Base-by-base conservation (phyloP, 2,329 filamentous ascomycete genomes). In the Colletotrichum liaoningense region DNA sequence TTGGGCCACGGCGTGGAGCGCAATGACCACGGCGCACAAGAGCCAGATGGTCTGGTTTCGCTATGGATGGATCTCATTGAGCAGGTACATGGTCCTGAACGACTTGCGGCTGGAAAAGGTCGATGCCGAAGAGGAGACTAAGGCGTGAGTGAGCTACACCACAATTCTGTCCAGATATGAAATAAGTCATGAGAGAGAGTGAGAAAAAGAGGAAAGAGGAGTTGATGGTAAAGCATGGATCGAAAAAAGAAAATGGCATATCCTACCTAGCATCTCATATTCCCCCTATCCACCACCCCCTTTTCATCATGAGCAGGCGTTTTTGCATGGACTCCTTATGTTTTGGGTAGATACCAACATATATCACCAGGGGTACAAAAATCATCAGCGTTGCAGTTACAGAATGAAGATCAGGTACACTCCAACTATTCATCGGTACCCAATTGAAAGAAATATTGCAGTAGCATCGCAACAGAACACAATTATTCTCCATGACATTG, bases 41-140 rank as follows among this genome's bases (percentile, higher is more conserved):
- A 98, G 95, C 82, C 97, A 99, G 88, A 99, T 99, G 97, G 91
- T 94, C 49, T 99, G 97, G 97, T 99, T 98, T 81, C 91, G 97
- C 8, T 98, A 95, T 90, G 94, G 95, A 3, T 99, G 95, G 95
- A 98, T 99, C 80, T 88, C 90, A 0, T 81, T 98, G 70, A 97
- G 95, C 79, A 88, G 97, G 74, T 99, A 98, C 84, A 98, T 99
- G 97, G 89, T 95, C 70, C 89, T 98, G 38, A 99, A 99, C 83
- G 95, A 98, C 81, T 81, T 99, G 83, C 89, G 87, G 79, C 81
- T 90, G 38, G 88, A 89, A 76, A 84, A 83, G 72, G 78, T 82
- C 74, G 77, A 69, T 12, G 52, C 7, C 38, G 38, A 16, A 46
- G 42, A 54, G 4, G 30, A 46, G 3, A 28, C 19, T 26, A 49